Evolutionary conservation across 176 grass and related monocot genomes (phyloP).

Genomic region (Metroxylon sagu): DNA sequence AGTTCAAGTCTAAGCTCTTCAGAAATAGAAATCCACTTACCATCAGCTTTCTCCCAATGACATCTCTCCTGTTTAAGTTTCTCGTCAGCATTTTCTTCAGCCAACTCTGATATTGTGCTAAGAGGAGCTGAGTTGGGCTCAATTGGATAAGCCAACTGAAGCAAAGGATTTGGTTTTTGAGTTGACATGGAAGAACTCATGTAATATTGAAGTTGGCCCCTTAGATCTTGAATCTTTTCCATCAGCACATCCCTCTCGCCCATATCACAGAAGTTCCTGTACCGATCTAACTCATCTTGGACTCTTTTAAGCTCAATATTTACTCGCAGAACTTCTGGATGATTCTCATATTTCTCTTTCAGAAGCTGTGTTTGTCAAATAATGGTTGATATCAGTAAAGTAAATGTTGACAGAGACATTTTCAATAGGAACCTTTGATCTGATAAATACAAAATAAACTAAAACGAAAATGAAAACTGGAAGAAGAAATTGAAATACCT

Average conservation of each 20-base stretch:
- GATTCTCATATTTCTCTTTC: slow-evolving; percentile 76
- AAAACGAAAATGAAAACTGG: neutral
- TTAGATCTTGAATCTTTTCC: slow-evolving; percentile 89
- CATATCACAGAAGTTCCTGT: slow-evolving; percentile 43
- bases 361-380: slow-evolving; percentile 52
- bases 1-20: slow-evolving; percentile 86
- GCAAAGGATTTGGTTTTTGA: slow-evolving; percentile 25
- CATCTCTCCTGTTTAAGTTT: slow-evolving; percentile 21
- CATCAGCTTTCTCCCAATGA: slow-evolving; percentile 55
- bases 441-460: neutral
- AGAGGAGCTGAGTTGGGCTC: slow-evolving; percentile 19
- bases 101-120: slow-evolving; percentile 31
- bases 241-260: slow-evolving; percentile 78
- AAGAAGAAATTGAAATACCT: slow-evolving; percentile 32
- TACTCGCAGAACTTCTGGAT: slow-evolving; percentile 56
- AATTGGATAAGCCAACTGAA: slow-evolving; percentile 28
- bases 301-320: slow-evolving; percentile 76
- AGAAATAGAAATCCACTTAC: slow-evolving; percentile 73
- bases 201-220: slow-evolving; percentile 68
- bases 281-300: slow-evolving; percentile 60
- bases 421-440: too few relatives aligned
- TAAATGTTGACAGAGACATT: too few relatives aligned
- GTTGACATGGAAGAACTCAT: slow-evolving; percentile 46
- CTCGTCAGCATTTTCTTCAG: slow-evolving; percentile 33
- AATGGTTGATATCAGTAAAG: slow-evolving; percentile 6